Evolutionary conservation across 352 stramenopile genomes (phyloP).

Genomic region (Achlya hypogyna): DNA sequence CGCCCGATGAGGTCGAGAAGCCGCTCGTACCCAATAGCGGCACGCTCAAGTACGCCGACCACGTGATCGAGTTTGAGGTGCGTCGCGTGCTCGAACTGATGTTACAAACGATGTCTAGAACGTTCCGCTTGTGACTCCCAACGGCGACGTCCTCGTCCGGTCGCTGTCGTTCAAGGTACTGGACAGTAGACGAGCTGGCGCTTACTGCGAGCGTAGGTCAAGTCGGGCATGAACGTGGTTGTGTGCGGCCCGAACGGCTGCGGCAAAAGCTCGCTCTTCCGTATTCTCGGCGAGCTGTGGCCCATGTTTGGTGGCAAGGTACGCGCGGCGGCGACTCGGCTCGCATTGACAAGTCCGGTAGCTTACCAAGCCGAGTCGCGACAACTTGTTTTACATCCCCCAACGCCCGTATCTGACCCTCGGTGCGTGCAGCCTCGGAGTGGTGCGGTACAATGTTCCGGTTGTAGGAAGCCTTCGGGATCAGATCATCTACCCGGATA

Average conservation of each 20-base stretch:
- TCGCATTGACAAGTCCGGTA: too few species aligned
- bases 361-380: constrained; percentile 68
- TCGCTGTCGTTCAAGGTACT: constrained; percentile 43
- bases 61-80: constrained; percentile 79
- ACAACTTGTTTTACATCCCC: constrained; percentile 86
- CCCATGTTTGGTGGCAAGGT: constrained; percentile 57
- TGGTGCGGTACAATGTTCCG: not conserved
- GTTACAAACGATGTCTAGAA: constrained; percentile 19
- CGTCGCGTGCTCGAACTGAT: not conserved
- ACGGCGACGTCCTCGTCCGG: constrained; percentile 78
- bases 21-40: constrained; percentile 56
- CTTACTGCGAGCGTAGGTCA: constrained; percentile 48
- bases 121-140: constrained; percentile 82
- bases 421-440: constrained; percentile 26
- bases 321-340: not conserved
- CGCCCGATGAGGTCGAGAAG: constrained; percentile 28
- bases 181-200: not conserved
- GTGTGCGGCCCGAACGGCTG: constrained; percentile 77
- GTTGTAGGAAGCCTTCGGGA: constrained; percentile 42
- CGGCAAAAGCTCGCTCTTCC: constrained; percentile 84
- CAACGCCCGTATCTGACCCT: constrained; percentile 84
- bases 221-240: constrained; percentile 85
- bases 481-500: constrained; percentile 86
- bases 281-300: constrained; percentile 83
- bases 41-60: constrained; percentile 39